Evolutionary conservation across 1,139 yeast species (phyloP).

Genomic region (Eremothecium sinecaudum): DNA sequence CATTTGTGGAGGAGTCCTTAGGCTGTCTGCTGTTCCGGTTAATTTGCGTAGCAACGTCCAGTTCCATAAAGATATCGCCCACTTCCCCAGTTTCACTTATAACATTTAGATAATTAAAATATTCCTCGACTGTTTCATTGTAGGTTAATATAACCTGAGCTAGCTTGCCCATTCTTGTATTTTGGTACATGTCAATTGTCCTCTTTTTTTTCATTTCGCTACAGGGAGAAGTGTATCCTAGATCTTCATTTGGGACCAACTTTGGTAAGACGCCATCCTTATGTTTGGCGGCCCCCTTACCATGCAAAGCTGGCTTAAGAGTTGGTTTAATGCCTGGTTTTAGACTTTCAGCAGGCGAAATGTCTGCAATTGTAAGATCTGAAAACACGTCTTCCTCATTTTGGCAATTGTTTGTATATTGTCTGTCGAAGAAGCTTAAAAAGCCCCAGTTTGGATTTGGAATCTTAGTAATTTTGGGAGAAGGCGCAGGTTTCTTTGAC

Average conservation of each 20-base stretch:
- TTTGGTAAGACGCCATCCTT: not conserved
- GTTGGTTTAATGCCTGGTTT: not conserved
- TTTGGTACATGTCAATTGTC: slow-evolving; percentile 10
- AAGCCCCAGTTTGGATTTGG: slow-evolving; percentile 2
- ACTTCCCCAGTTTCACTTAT: slow-evolving; percentile 9
- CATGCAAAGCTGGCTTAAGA: not conserved
- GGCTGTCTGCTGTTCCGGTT: not conserved
- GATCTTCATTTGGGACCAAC: not conserved
- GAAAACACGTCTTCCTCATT: slow-evolving; percentile 1
- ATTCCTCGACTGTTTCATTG: slow-evolving; percentile 19
- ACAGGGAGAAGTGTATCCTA: not conserved
- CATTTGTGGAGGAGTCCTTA: not conserved
- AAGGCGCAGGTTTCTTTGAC: not conserved
- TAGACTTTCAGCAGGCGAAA: not conserved
- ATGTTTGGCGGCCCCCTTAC: not conserved
- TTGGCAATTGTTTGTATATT: not conserved
- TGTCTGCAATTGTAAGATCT: not conserved
- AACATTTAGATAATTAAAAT: slow-evolving; percentile 17
- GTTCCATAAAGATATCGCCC: slow-evolving; percentile 18
- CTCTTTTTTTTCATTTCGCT: not conserved
- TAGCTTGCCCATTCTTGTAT: slow-evolving; percentile 15
- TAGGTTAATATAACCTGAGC: slow-evolving; percentile 14
- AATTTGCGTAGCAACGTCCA: slow-evolving; percentile 14
- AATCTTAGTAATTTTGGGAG: not conserved
- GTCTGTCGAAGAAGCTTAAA: not conserved